Conservation (phyloP, 2,329 filamentous ascomycete species). For the Trichoderma brevicompactum region DNA sequence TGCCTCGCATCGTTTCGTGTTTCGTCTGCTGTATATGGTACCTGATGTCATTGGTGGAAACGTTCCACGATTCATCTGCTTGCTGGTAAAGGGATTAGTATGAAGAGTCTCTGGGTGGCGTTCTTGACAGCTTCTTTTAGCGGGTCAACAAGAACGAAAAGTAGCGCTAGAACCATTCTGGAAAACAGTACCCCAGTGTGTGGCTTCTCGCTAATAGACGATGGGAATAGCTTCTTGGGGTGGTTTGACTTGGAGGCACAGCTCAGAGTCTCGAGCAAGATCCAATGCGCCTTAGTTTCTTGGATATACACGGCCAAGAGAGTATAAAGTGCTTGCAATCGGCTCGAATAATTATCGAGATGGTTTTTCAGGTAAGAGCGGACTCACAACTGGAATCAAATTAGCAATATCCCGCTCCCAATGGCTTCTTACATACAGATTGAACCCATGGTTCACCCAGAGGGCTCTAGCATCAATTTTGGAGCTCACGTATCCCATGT, state of each 20-base stretch:
- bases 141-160: too few relatives aligned
- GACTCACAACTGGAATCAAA: not conserved
- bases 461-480: too few relatives aligned
- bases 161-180: not conserved
- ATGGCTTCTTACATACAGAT: not conserved
- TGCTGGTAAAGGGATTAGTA: too few relatives aligned
- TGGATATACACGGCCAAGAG: not conserved
- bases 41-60: too few relatives aligned
- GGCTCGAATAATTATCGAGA: not conserved
- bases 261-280: too few relatives aligned
- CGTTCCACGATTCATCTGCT: too few relatives aligned
- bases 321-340: not conserved
- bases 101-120: too few relatives aligned
- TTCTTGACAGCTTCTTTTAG: too few relatives aligned
- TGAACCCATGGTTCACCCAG: not conserved
- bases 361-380: not conserved
- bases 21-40: too few relatives aligned
- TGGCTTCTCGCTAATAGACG: not conserved
- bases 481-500: too few relatives aligned
- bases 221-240: not conserved
- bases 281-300: not conserved
- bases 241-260: not conserved
- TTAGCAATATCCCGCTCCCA: not conserved
- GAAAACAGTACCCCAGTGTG: conserved; percentile 10
- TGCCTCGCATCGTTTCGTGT: too few relatives aligned